These are phyloP conservation scores for Leishmania arabica DNA, from an alignment of 208 protist genomes.

Conservation along the genomic window DNA sequence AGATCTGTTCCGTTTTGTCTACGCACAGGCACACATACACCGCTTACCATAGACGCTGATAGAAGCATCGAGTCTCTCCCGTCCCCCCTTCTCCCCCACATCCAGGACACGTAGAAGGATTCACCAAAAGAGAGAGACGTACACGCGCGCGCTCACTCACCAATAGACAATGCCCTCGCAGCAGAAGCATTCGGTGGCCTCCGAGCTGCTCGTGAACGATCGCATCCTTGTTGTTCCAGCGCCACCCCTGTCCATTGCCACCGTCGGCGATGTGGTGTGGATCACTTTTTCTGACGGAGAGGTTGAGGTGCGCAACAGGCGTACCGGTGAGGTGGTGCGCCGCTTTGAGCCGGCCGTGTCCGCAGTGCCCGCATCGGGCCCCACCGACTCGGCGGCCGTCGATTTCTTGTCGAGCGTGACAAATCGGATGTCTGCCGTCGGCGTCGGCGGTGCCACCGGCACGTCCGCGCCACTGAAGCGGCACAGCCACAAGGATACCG, in stretches of 20 bases:
- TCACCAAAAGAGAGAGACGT: neutral
- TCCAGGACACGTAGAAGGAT: neutral
- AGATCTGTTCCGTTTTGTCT: neutral
- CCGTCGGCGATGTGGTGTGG: constrained; percentile 69
- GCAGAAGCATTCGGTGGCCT: constrained; percentile 30
- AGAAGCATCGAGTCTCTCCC: constrained; percentile 5
- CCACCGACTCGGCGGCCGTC: neutral
- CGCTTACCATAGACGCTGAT: constrained; percentile 13
- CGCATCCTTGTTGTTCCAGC: constrained; percentile 49
- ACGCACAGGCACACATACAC: neutral
- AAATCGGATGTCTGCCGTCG: constrained; percentile 8
- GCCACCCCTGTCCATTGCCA: constrained; percentile 52
- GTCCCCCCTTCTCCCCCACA: neutral
- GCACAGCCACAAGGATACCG: neutral
- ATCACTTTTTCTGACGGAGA: constrained; percentile 57
- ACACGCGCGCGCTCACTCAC: neutral
- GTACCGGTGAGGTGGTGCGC: constrained; percentile 62
- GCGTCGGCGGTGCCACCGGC: neutral
- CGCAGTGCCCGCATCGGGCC: neutral
- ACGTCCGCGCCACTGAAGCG: neutral
- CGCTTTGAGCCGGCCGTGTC: constrained; percentile 37
- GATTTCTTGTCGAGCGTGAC: constrained; percentile 18
- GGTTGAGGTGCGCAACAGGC: constrained; percentile 67
- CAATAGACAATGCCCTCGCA: constrained; percentile 1
- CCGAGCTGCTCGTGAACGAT: constrained; percentile 61